Conservation (phyloP, 2,329 filamentous ascomycete genomes). For the Colletotrichum lindemuthianum region DNA sequence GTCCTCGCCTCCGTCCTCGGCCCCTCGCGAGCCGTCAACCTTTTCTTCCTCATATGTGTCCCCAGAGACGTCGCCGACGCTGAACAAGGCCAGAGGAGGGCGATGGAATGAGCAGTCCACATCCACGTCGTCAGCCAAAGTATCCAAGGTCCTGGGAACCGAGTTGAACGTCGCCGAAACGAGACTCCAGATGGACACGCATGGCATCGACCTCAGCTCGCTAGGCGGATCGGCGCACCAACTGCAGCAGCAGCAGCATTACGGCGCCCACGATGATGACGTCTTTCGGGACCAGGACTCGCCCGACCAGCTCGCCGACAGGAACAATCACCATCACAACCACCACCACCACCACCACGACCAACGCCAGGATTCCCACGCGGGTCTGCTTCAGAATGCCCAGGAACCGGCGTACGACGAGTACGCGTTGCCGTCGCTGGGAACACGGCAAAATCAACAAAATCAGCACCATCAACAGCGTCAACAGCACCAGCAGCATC, state of each 20-base stretch:
- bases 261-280: conserved; percentile 21
- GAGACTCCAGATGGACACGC: conserved; percentile 24
- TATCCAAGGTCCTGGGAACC: background rate
- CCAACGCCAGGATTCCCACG: conserved; percentile 22
- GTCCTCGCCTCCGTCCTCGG: background rate
- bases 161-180: conserved; percentile 13
- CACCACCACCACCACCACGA: conserved; percentile 3
- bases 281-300: conserved; percentile 12
- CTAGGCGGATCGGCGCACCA: conserved; percentile 28
- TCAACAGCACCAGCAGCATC: background rate
- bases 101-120: background rate
- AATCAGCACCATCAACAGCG: conserved; percentile 6
- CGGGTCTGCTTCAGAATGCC: conserved; percentile 22
- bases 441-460: background rate
- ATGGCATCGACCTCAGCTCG: conserved; percentile 31
- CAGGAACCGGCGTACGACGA: conserved; percentile 12
- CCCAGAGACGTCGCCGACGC: background rate
- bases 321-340: background rate
- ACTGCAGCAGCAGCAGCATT: background rate
- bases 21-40: background rate
- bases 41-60: conserved; percentile 1
- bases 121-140: conserved; percentile 11
- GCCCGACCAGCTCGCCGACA: background rate
- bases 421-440: background rate
- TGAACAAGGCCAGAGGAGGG: background rate